These are phyloP conservation scores for Chalara sp. DNA, from an alignment of 2,329 filamentous ascomycete genomes.

Conservation along the genomic window DNA sequence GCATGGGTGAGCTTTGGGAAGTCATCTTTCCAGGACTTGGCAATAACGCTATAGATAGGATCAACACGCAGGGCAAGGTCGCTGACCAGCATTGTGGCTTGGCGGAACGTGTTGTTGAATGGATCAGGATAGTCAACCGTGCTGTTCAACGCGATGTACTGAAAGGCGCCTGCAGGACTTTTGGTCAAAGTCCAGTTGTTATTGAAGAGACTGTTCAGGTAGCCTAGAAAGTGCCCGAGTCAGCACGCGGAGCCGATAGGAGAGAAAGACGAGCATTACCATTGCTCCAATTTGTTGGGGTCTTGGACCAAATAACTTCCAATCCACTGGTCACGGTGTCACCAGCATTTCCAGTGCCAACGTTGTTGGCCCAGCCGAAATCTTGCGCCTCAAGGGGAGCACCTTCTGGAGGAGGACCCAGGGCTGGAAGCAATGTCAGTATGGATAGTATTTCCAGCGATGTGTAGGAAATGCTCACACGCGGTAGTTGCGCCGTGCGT, in stretches of 20 bases:
- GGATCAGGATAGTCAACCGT: conserved; percentile 67
- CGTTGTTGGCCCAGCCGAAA: conserved; percentile 63
- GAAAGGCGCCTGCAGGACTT: conserved; percentile 68
- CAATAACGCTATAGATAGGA: conserved; percentile 68
- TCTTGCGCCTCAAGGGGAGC: conserved; percentile 60
- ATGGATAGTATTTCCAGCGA: neutral
- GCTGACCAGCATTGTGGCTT: conserved; percentile 64
- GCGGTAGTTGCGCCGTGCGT: conserved; percentile 65
- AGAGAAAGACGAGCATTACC: neutral
- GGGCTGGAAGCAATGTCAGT: conserved; percentile 19
- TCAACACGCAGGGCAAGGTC: conserved; percentile 69
- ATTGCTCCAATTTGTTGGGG: conserved; percentile 71
- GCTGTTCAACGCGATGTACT: conserved; percentile 69
- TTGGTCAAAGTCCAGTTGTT: conserved; percentile 73
- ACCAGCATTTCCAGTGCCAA: conserved; percentile 58
- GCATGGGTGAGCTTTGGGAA: conserved; percentile 61
- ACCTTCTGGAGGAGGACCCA: conserved; percentile 61
- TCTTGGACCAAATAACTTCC: conserved; percentile 74
- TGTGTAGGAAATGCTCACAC: conserved; percentile 35
- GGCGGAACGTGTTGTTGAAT: conserved; percentile 57
- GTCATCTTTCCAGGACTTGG: conserved; percentile 61
- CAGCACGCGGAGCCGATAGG: conserved; percentile 1
- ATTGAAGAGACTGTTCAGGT: conserved; percentile 69
- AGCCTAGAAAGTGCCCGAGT: conserved; percentile 33
- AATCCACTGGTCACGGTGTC: conserved; percentile 70